A percentile compares a stretch with the other conserved stretches of the same genome.
Evolutionary conservation across 2,329 filamentous ascomycete species (phyloP).

Genomic region (Zasmidium citrigriseum): DNA sequence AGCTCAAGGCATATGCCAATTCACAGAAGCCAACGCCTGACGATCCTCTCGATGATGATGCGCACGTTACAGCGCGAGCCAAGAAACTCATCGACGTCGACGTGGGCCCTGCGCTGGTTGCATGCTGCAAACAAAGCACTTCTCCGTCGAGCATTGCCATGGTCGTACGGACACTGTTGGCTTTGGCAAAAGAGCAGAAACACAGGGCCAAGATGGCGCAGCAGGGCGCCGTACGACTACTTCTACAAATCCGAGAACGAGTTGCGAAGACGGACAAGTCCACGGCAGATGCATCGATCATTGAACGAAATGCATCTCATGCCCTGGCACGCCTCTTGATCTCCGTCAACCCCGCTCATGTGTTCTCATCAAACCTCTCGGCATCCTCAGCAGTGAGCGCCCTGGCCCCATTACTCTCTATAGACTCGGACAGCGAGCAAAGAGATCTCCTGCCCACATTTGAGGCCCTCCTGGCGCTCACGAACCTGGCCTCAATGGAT

Average conservation of each 20-base stretch:
- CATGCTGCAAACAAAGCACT: conserved; percentile 38
- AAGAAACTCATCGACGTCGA: conserved; percentile 76
- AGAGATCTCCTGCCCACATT: conserved; percentile 86
- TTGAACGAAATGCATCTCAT: conserved; percentile 35
- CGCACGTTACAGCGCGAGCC: conserved; percentile 74
- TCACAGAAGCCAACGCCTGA: conserved; percentile 65
- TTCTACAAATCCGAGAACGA: conserved; percentile 70
- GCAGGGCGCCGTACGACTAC: conserved; percentile 86
- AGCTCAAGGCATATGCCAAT: conserved; percentile 93
- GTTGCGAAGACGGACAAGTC: conserved; percentile 54
- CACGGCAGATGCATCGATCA: conserved; percentile 27
- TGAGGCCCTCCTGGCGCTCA: conserved; percentile 86
- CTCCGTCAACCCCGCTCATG: conserved; percentile 62
- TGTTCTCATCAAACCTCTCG: conserved; percentile 77
- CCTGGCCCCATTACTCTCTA: conserved; percentile 70
- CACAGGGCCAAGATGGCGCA: conserved; percentile 81
- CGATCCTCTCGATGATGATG: conserved; percentile 73
- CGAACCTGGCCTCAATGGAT: conserved; percentile 82
- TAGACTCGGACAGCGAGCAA: conserved; percentile 59
- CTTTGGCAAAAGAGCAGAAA: conserved; percentile 72
- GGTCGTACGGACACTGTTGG: conserved; percentile 73
- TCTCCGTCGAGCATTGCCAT: conserved; percentile 71
- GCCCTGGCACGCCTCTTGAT: conserved; percentile 63
- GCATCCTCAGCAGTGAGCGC: conserved; percentile 80
- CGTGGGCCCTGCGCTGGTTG: conserved; percentile 73